Evolutionary conservation across 495 filamentous ascomycete species (phyloP), one percentile per base, ranked within the genome.

Genomic region (Cercophora scortea): DNA sequence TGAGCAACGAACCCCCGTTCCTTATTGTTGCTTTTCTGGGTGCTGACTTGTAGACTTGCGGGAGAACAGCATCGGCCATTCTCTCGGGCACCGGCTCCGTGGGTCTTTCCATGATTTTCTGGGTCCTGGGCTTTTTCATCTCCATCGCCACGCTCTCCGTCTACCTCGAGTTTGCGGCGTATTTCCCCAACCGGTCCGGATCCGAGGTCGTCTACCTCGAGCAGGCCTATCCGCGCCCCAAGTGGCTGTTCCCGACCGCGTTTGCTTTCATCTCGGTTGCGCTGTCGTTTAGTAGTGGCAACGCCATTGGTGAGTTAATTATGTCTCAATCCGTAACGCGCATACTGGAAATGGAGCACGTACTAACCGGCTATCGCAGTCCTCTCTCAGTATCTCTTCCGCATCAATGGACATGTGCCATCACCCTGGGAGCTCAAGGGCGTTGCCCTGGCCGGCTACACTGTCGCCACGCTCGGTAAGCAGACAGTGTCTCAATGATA

Each of bases 161-260:
- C 10, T 65, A 59, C 50, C 58, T 68, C 50, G 65, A 68, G 43
- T 68, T 77, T 62, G 81, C 80, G 34, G 74, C 75, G 33, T 77
- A 73, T 8, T 78, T 77, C 47, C 76, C 76, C 9, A 50, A 50
- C 36, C 55, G 67, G 12, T 74, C 67, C 32, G 75, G 76, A n/a
- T 75, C 75, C 12, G 76, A 80, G 50, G 77, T 77, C 52, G 72
- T 82, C 58, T 85, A 85, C 59, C 78, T 86, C 36, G 82, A 87
- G 63, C 76, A 75, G 39, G 77, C 84, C 41, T 84, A 76, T 63
- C 73, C 71, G 33, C 79, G 74, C 41, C 83, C 84, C 8, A 71
- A 66, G 40, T 83, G 82, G 69, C 71, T 87, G 3, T 78, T 77
- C 10, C 83, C 80, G 0, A 78, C 72, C 51, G 75, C 83, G 61